Percentiles rank a stretch among this genome's conserved stretches.
Evolutionary conservation across 2,329 filamentous ascomycete species (phyloP).

Genomic region (Hypoxylon sp.): DNA sequence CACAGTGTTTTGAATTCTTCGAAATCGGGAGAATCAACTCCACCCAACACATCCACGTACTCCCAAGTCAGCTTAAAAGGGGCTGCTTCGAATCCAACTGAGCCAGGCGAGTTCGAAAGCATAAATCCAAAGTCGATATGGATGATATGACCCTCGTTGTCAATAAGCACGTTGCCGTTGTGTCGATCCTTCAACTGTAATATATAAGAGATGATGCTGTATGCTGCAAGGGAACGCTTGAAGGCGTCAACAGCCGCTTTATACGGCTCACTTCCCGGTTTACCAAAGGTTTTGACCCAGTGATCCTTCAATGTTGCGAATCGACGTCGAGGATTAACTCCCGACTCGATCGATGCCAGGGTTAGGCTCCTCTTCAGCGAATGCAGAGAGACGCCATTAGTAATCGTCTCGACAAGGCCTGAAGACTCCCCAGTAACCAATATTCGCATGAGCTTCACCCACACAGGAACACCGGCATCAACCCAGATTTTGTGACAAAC

Average conservation of each 20-base stretch:
- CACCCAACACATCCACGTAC: constrained; percentile 86
- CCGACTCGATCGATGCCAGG: constrained; percentile 77
- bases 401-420: constrained; percentile 88
- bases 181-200: constrained; percentile 88
- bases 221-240: constrained; percentile 83
- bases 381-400: constrained; percentile 88
- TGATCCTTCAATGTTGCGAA: constrained; percentile 86
- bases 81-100: constrained; percentile 86
- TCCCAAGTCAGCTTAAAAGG: constrained; percentile 89
- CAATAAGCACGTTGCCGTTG: constrained; percentile 88
- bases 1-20: constrained; percentile 82
- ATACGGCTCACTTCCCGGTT: constrained; percentile 76
- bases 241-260: constrained; percentile 81
- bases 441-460: constrained; percentile 90
- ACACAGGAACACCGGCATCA: constrained; percentile 80
- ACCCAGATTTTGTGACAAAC: constrained; percentile 87
- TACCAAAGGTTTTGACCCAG: constrained; percentile 83
- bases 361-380: constrained; percentile 86
- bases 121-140: constrained; percentile 94
- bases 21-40: constrained; percentile 76
- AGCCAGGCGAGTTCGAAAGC: constrained; percentile 86
- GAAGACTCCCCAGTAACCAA: constrained; percentile 87
- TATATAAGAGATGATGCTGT: constrained; percentile 86
- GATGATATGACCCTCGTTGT: constrained; percentile 87
- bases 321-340: constrained; percentile 77